Percentiles rank a stretch among this genome's conserved stretches.
These are phyloP conservation scores for Fusarium sp. DNA, from an alignment of 2,329 filamentous ascomycete species.

Conservation along the genomic window DNA sequence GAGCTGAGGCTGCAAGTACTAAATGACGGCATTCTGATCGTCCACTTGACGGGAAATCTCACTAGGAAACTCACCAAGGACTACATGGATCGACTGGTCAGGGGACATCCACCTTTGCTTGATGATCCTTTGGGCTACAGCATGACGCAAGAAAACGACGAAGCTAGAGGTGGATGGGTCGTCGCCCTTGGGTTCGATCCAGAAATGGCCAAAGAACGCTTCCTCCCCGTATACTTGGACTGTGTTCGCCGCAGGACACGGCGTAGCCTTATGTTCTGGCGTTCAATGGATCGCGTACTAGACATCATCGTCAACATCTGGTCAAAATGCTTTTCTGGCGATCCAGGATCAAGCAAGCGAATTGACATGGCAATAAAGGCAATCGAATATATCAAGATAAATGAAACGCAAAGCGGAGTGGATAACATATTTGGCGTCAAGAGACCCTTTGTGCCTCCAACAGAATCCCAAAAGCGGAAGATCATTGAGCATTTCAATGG, in stretches of 20 bases:
- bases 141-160: neutral
- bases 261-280: neutral
- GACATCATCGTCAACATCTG: neutral
- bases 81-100: neutral
- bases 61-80: neutral
- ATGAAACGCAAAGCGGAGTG: neutral
- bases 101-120: neutral
- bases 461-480: neutral
- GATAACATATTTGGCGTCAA: neutral
- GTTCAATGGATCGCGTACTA: neutral
- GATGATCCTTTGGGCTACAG: neutral
- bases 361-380: neutral
- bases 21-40: fast-evolving
- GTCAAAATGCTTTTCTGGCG: too few species aligned
- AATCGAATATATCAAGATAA: neutral
- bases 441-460: fast-evolving
- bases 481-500: neutral
- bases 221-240: neutral
- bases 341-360: too few species aligned
- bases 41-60: fast-evolving
- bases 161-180: neutral
- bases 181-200: neutral
- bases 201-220: neutral
- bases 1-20: neutral
- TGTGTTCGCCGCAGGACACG: fast-evolving